A percentile compares a stretch with the other conserved stretches of the same genome.
Evolutionary conservation across 148 eudicot genomes (phyloP).

Genomic region (Camellia lanceoleosa): DNA sequence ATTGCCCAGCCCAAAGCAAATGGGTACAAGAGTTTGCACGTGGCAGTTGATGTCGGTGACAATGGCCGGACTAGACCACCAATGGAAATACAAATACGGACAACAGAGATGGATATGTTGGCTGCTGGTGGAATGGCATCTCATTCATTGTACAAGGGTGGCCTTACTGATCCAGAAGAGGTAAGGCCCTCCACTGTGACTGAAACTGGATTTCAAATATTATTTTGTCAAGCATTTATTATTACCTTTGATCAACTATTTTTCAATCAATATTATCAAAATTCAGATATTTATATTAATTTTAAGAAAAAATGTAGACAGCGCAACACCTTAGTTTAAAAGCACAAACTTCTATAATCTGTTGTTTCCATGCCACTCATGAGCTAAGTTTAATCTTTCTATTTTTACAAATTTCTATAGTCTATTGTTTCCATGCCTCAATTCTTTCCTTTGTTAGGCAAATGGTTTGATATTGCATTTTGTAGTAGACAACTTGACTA

Average conservation of each 20-base stretch:
- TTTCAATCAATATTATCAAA: neutral
- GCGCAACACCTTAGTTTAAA: neutral
- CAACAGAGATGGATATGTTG: slow-evolving; percentile 72
- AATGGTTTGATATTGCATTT: neutral
- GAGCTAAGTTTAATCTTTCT: neutral
- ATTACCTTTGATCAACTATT: neutral
- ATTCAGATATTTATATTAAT: neutral
- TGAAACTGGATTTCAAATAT: neutral
- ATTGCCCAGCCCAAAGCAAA: slow-evolving; percentile 82
- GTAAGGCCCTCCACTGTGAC: slow-evolving; percentile 29
- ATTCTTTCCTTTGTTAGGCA: neutral
- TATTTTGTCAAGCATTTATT: neutral
- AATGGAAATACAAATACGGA: slow-evolving; percentile 94
- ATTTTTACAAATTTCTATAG: too few species aligned
- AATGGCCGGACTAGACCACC: slow-evolving; percentile 53
- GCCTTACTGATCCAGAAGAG: slow-evolving; percentile 93
- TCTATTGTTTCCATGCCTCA: too few species aligned
- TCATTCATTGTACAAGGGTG: slow-evolving; percentile 93
- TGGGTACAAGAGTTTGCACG: slow-evolving; percentile 88
- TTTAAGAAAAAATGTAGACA: neutral
- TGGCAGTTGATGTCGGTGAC: slow-evolving; percentile 89
- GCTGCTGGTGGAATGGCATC: slow-evolving; percentile 88
- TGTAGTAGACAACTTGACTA: neutral
- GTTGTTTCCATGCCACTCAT: neutral
- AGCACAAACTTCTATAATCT: neutral